Conservation (phyloP, 495 filamentous ascomycete species). For the Xylaria scruposa region DNA sequence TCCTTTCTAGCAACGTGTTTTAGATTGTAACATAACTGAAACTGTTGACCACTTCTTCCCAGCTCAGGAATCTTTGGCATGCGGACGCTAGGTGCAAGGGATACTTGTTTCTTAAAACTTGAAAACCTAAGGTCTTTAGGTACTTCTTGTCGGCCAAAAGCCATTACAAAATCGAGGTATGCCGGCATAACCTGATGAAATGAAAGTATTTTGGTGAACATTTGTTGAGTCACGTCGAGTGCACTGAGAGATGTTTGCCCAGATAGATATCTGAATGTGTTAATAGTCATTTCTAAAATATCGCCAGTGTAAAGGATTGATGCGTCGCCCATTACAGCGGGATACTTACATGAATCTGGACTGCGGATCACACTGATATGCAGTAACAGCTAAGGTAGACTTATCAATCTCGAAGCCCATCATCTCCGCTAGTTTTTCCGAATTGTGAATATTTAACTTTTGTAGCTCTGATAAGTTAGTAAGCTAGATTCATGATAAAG, state of each 20-base stretch:
- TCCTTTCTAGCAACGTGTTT: neutral
- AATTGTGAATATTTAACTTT: neutral
- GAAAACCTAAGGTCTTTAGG: conserved; percentile 32
- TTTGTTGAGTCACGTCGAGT: conserved; percentile 37
- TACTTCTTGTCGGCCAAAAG: conserved; percentile 43
- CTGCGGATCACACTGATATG: neutral
- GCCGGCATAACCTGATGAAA: conserved; percentile 55
- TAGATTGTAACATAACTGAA: conserved; percentile 3
- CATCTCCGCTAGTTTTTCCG: neutral
- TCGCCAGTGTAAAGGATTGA: neutral
- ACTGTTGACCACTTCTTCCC: neutral
- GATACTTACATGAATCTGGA: neutral
- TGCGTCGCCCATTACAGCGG: neutral
- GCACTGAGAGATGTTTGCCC: neutral
- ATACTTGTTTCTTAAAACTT: conserved; percentile 40
- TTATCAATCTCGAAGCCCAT: neutral
- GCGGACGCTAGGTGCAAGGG: conserved; percentile 43
- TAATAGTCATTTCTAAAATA: neutral
- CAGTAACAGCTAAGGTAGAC: neutral
- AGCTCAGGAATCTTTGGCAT: neutral
- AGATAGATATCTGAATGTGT: neutral
- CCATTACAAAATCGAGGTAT: conserved; percentile 51
- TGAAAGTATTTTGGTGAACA: conserved; percentile 46
- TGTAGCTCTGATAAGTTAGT: neutral
- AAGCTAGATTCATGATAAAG: neutral